Evolutionary conservation across 2,329 filamentous ascomycete genomes (phyloP).

Genomic region (Ophioceras dolichostomum): DNA sequence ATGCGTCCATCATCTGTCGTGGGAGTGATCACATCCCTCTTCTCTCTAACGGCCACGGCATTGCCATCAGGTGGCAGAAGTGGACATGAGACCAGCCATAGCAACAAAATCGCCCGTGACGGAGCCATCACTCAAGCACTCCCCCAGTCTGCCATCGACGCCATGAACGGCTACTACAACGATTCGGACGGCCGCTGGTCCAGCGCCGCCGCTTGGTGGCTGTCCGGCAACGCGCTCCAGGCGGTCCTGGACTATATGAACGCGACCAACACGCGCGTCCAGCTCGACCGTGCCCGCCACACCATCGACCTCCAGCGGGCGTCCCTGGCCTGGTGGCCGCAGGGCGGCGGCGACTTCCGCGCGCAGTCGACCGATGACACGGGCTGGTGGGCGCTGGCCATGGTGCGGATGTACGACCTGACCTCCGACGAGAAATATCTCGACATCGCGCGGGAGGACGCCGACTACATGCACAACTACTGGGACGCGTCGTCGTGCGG

Average conservation of each 20-base stretch:
- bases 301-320: conserved; percentile 20
- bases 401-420: conserved; percentile 44
- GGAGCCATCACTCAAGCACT: not conserved
- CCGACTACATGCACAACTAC: conserved; percentile 41
- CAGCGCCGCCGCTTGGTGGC: conserved; percentile 22
- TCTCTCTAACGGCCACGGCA: no score
- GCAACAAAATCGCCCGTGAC: no score
- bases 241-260: conserved; percentile 22
- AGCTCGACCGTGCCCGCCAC: conserved; percentile 15
- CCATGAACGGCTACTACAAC: conserved; percentile 23
- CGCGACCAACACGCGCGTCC: conserved; percentile 14
- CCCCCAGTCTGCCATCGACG: conserved; percentile 15
- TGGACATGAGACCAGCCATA: no score
- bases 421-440: conserved; percentile 40
- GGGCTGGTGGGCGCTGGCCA: conserved; percentile 51
- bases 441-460: conserved; percentile 37
- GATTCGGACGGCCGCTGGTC: conserved; percentile 20
- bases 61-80: no score
- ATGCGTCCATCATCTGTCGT: no score
- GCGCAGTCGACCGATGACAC: conserved; percentile 39
- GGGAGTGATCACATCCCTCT: no score
- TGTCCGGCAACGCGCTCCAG: conserved; percentile 22
- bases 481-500: conserved; percentile 33
- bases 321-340: conserved; percentile 21
- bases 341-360: conserved; percentile 23